Evolutionary conservation across 2,329 filamentous ascomycete genomes (phyloP), one percentile per base, ranked within the genome.

Genomic region (Trichoderma simmonsii): DNA sequence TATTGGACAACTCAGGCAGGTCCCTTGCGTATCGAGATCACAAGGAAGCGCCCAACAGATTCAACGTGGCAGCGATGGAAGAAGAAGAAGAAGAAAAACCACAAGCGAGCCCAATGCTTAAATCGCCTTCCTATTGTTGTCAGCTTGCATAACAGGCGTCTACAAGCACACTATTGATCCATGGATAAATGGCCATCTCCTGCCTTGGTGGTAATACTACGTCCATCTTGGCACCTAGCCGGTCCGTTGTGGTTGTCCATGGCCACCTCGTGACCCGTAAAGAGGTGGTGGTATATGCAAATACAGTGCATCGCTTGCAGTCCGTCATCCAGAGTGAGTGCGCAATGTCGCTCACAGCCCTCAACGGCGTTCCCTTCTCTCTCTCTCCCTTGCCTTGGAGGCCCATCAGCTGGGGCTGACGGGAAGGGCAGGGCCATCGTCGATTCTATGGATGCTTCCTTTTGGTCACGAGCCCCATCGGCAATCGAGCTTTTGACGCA

Each of bases 1-100:
- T 68, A 15, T 61, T 28, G 28, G 56, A 61, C 66, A 34, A 28
- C 66, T 36, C 57, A 61, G 34, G 28, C 26, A 26, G 66, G 57
- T 57, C 51, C 64, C 64, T 67, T 59, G 64, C 67, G 68, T 64
- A 70, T 62, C 57, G 57, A 70, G 69, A 57, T 64, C 69, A 70
- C 57, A 60, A 64, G 34, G 48, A 48, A 51, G 61, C 48, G 34
- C 30, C 21, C 32, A 48, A 28, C 62, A n/a, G 57, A 61, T 54
- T 62, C 66, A 48, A 51, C 66, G 66, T 62, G 56, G 66, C 66
- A 62, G n/a, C 56, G 26, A 69, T 8, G 28, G 28, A 59, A 59
- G 56, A 59, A 59, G 4, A n/a, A 11, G 8, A 36, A 36, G 34
- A 36, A 18, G 12, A 43, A 21, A 51, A 54, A 48, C 18, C 28